Percentiles rank a stretch among this genome's conserved stretches.
These are phyloP conservation scores for Taphrina pruni DNA, from an alignment of 1,139 yeast genomes.

Conservation along the genomic window DNA sequence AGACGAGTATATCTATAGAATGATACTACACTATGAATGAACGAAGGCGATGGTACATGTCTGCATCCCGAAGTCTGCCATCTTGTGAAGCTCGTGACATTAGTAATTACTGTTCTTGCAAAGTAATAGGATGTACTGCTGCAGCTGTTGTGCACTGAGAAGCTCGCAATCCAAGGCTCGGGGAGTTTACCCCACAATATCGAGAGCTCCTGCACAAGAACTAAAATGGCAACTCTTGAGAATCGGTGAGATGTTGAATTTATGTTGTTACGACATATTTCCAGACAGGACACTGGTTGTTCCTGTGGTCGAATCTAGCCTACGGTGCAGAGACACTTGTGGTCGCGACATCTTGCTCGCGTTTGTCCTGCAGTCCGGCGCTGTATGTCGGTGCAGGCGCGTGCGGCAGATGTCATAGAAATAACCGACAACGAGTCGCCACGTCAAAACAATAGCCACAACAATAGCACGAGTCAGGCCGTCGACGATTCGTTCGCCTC, in stretches of 20 bases:
- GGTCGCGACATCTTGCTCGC: conserved; percentile 10
- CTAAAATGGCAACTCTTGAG: background rate
- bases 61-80: no score
- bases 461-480: background rate
- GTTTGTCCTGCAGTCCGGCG: background rate
- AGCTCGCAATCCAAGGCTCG: background rate
- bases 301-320: background rate
- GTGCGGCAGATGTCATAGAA: conserved; percentile 21
- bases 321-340: background rate
- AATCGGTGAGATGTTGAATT: background rate
- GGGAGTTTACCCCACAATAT: background rate
- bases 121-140: no score
- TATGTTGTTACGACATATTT: no score
- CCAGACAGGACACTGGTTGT: background rate
- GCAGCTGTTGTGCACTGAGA: no score
- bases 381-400: conserved; percentile 24
- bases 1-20: no score
- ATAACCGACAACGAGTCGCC: conserved; percentile 13
- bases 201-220: background rate
- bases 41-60: no score
- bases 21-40: no score
- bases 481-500: conserved; percentile 8
- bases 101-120: no score
- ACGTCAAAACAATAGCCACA: conserved; percentile 12
- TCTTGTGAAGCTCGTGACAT: no score